Evolutionary conservation across 2,329 filamentous ascomycete species (phyloP).

Genomic region (Sordariomycetes sp.): DNA sequence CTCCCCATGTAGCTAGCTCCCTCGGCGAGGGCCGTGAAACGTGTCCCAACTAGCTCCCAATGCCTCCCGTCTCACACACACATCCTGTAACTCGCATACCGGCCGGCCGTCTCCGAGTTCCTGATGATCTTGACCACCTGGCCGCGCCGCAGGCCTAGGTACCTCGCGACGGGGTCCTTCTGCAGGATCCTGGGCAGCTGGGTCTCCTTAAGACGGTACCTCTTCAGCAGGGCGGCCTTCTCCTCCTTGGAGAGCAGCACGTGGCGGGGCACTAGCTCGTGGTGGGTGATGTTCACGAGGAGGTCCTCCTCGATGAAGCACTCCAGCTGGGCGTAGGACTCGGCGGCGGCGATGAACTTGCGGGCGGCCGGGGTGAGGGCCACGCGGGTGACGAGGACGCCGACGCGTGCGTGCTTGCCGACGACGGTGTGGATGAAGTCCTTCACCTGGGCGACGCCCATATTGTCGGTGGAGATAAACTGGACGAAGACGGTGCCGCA

Average conservation of each 20-base stretch:
- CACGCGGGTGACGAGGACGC: conserved; percentile 79
- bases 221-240: conserved; percentile 72
- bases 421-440: conserved; percentile 75
- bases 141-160: conserved; percentile 79
- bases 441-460: conserved; percentile 90
- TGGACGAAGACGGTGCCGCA: conserved; percentile 89
- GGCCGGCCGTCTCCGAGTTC: conserved; percentile 86
- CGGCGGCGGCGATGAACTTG: conserved; percentile 72
- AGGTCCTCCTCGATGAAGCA: conserved; percentile 94
- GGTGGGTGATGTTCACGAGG: conserved; percentile 94
- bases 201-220: conserved; percentile 94
- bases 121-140: conserved; percentile 98
- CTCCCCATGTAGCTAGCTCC: not conserved
- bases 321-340: conserved; percentile 72
- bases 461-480: conserved; percentile 69
- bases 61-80: conserved; percentile 36
- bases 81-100: conserved; percentile 87
- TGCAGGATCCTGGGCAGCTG: conserved; percentile 88
- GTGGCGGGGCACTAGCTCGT: conserved; percentile 92
- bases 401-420: conserved; percentile 73
- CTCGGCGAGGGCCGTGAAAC: not conserved
- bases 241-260: conserved; percentile 83
- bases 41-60: not conserved
- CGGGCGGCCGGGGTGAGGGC: conserved; percentile 78
- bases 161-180: conserved; percentile 85